A percentile compares a stretch with the other conserved stretches of the same genome.
phyloP scores from a whole-genome alignment of 768 basidiomycete species.

The Russula ochroleuca region DNA sequence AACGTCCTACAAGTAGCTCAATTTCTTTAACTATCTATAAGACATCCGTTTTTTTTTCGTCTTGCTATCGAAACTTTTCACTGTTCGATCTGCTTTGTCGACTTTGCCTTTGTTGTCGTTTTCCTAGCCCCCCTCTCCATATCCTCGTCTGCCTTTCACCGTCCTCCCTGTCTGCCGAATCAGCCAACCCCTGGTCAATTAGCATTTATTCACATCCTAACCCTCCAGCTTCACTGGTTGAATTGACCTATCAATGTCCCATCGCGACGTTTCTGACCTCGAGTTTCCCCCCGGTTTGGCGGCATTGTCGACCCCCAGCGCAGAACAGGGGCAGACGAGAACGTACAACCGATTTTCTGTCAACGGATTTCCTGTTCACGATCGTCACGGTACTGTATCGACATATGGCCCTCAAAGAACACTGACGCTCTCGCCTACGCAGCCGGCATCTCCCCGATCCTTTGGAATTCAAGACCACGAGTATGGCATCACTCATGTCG shows the following conservation, averaged over 20 bases:
- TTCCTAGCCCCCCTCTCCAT: conserved; percentile 34
- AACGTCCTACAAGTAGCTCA: conserved; percentile 14
- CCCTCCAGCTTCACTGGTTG: conserved; percentile 3
- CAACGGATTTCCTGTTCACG: conserved; percentile 20
- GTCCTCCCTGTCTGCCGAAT: conserved; percentile 15
- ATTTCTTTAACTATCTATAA: conserved; percentile 29
- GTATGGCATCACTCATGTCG: conserved; percentile 33
- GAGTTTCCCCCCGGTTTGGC: conserved; percentile 10
- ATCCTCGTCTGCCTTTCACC: conserved; percentile 29
- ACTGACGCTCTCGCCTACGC: conserved; percentile 27
- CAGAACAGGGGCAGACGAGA: conserved; percentile 15
- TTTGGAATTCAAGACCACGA: conserved; percentile 41
- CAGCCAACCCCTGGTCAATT: conserved; percentile 4
- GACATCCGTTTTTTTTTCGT: conserved; percentile 31
- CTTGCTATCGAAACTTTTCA: conserved; percentile 36
- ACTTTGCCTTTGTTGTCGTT: conserved; percentile 33
- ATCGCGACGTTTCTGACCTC: conserved; percentile 15
- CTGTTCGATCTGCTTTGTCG: conserved; percentile 34
- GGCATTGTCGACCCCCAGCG: background rate
- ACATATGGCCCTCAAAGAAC: conserved; percentile 22
- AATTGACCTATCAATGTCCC: conserved; percentile 16
- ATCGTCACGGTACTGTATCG: conserved; percentile 23
- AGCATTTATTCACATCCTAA: conserved; percentile 11
- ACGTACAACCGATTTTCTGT: conserved; percentile 8
- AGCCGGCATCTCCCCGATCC: conserved; percentile 35